phyloP scores from a whole-genome alignment of 2,329 filamentous ascomycete species.

The Trichoderma lentiforme region DNA sequence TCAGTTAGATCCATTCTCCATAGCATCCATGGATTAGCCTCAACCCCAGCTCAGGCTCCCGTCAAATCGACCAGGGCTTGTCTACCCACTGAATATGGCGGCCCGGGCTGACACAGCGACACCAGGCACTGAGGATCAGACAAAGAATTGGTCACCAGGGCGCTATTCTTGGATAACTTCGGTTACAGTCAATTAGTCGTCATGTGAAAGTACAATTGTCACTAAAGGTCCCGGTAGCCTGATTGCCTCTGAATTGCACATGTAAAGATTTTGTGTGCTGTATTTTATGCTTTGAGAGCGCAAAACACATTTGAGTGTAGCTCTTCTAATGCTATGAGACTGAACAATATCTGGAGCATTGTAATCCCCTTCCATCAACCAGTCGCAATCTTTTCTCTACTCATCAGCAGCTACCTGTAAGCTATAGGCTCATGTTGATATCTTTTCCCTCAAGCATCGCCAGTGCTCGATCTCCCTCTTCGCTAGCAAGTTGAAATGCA shows the following conservation, averaged over 20 bases:
- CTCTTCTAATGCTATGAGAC: not conserved
- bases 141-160: not conserved
- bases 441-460: not conserved
- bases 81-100: not conserved
- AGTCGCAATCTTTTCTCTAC: no score
- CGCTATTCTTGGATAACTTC: not conserved
- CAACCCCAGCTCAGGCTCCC: not conserved
- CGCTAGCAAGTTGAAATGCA: conserved; percentile 11
- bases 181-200: not conserved
- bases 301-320: not conserved
- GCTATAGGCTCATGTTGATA: not conserved
- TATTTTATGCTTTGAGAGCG: not conserved
- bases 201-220: not conserved
- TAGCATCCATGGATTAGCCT: not conserved
- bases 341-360: not conserved
- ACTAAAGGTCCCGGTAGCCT: not conserved
- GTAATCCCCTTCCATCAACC: no score
- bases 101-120: not conserved
- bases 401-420: no score
- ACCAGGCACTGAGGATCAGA: not conserved
- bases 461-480: conserved; percentile 15
- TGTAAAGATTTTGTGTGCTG: not conserved
- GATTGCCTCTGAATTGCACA: not conserved
- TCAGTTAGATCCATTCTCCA: not conserved
- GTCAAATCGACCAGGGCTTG: not conserved